These are phyloP conservation scores for Neurospora sp. DNA, from an alignment of 495 filamentous ascomycete genomes.

Conservation along the genomic window DNA sequence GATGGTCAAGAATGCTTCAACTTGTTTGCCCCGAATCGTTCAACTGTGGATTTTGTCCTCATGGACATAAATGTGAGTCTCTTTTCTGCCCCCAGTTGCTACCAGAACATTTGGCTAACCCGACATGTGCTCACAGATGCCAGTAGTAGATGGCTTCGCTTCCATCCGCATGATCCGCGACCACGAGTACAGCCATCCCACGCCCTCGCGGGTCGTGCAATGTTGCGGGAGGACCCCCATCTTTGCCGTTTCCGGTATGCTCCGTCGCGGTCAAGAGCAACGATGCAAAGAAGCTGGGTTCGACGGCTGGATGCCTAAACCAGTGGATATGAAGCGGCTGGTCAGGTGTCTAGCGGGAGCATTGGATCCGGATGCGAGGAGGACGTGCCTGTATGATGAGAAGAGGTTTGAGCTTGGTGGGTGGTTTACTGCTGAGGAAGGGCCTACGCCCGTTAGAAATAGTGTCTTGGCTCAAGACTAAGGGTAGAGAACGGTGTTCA, in stretches of 20 bases:
- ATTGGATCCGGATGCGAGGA: conserved; percentile 2
- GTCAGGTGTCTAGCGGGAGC: conserved; percentile 7
- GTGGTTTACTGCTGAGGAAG: conserved; percentile 6
- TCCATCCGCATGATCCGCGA: conserved; percentile 12
- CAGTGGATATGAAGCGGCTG: conserved; percentile 47
- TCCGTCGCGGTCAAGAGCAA: conserved; percentile 12
- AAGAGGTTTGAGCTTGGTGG: conserved; percentile 12
- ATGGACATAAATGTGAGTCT: conserved; percentile 16
- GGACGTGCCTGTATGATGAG: conserved; percentile 5
- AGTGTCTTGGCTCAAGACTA: no score
- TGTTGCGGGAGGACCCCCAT: conserved; percentile 12
- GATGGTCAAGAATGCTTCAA: conserved; percentile 73
- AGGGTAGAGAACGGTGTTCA: no score
- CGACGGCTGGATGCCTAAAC: conserved; percentile 71
- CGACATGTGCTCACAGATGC: conserved; percentile 6
- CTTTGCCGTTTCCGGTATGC: conserved; percentile 14
- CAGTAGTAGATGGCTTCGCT: conserved; percentile 13
- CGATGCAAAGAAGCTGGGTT: conserved; percentile 22
- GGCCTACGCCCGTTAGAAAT: no score
- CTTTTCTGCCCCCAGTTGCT: neutral
- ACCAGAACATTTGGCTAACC: neutral
- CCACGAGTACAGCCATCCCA: conserved; percentile 6
- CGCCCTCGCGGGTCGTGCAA: conserved; percentile 10
- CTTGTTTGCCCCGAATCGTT: conserved; percentile 32
- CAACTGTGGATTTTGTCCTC: conserved; percentile 14